Evolutionary conservation across 176 grass and related monocot genomes (phyloP), one percentile per base, ranked within the genome.

Genomic region (Rhynchospora breviuscula): DNA sequence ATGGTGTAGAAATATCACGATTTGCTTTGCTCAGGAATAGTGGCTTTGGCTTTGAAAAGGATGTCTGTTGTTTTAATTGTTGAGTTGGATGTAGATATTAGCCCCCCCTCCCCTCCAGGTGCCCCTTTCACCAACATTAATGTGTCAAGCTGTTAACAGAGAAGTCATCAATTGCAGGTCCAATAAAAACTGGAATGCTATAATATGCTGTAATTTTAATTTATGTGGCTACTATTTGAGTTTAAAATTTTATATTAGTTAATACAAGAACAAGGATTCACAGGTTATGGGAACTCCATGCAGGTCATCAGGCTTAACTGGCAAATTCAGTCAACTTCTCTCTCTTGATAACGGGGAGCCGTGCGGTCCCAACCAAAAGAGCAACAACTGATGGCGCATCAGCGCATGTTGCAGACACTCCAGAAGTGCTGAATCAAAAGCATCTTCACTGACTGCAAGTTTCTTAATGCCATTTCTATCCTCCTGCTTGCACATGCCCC

Each of bases 391-490:
- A 89, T 88, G 48, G 97, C 97, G 57, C 97, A 99, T 62, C 93
- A 99, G 85, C 92, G 93, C 69, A 99, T 93, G 45, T 91, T 99
- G 45, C 93, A 96, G 61, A 99, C 93, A 73, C 93, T 99, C 60
- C 91, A 99, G 83, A 95, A 99, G 70, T 99, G 97, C 62, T 93
- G 74, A 63, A 99, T 99, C 47, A 91, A 99, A 87, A 85, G 86
- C 73, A 96, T 99, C 85, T 99, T 99, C 68, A 96, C 91, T 60
- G 91, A 99, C 83, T 93, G 93, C 91, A 99, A 96, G 78, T 92
- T 96, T 63, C 76, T 99, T 66, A 91, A 93, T 66, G 88, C 89
- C 71, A 93, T 93, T 85, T 99, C 97, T 63, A 77, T 99, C 2
- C 80, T 93, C 78, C 97, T 96, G 35, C 89, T 99, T 83, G 93